Evolutionary conservation across 129 eudicot genomes (phyloP).

Genomic region (Solidago caesia): DNA sequence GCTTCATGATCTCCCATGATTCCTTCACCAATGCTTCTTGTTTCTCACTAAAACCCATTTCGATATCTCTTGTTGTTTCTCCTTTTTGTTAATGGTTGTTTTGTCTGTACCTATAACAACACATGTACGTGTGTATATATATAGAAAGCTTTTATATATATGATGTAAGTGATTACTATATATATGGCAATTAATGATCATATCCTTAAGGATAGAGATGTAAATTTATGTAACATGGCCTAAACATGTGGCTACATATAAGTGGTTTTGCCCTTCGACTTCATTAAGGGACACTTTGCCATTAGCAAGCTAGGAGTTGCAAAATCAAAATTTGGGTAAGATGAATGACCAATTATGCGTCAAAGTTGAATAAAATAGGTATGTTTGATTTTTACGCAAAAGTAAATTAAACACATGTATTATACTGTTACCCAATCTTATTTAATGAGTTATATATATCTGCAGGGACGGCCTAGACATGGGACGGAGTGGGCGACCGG

Average conservation of each 20-base stretch:
- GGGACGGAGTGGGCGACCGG: too few relatives aligned
- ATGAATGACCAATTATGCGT: too few relatives aligned
- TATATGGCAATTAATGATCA: neutral
- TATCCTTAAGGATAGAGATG: neutral
- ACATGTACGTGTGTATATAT: neutral
- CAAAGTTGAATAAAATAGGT: too few relatives aligned
- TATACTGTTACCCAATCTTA: too few relatives aligned
- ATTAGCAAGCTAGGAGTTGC: neutral
- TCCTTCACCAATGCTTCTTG: slow-evolving; percentile 78
- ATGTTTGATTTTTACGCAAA: too few relatives aligned
- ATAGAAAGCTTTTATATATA: neutral
- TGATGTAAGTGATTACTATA: neutral
- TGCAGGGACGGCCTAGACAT: too few relatives aligned
- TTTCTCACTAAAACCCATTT: slow-evolving; percentile 53
- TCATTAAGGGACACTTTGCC: neutral
- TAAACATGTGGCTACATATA: slow-evolving; percentile 9
- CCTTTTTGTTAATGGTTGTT: too few relatives aligned
- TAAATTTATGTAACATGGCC: neutral
- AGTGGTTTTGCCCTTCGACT: slow-evolving; percentile 1
- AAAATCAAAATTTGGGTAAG: neutral
- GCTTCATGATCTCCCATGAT: slow-evolving; percentile 70
- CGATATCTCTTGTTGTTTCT: neutral
- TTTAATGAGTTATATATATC: too few relatives aligned
- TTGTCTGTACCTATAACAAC: neutral
- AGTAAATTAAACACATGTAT: too few relatives aligned